Evolutionary conservation across 2,329 filamentous ascomycete genomes (phyloP).

Genomic region (Orbilia blumenaviensis): DNA sequence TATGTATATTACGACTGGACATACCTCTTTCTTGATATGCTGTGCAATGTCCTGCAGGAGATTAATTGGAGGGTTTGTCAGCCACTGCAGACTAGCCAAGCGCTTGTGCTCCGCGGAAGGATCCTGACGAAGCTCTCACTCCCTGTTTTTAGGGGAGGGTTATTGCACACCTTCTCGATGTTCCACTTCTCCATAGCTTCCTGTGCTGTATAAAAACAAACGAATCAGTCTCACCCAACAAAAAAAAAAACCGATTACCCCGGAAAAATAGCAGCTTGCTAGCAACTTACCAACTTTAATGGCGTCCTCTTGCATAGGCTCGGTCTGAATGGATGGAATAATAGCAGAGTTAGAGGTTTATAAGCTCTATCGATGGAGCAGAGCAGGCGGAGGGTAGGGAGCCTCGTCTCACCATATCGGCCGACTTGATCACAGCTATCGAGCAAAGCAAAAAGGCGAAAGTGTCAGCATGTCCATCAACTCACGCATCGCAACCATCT

Average conservation of each 20-base stretch:
- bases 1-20: conserved; percentile 53
- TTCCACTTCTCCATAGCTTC: conserved; percentile 76
- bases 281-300: conserved; percentile 86
- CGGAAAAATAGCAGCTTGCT: not conserved
- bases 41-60: conserved; percentile 83
- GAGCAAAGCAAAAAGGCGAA: conserved; percentile 30
- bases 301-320: conserved; percentile 95
- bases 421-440: conserved; percentile 94
- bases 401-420: conserved; percentile 81
- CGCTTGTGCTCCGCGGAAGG: not conserved
- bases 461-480: conserved; percentile 12
- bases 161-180: conserved; percentile 74
- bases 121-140: conserved; percentile 57
- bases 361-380: not conserved
- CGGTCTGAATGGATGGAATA: conserved; percentile 70
- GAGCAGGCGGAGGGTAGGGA: not conserved
- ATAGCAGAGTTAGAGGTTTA: conserved; percentile 28
- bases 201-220: conserved; percentile 66
- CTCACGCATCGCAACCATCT: not conserved
- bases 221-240: not conserved
- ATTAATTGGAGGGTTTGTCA: conserved; percentile 24
- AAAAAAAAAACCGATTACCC: not conserved
- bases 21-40: conserved; percentile 91
- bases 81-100: not conserved
- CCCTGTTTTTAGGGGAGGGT: too few relatives aligned